These are phyloP conservation scores for Wickerhamomyces subpelliculosus DNA, from an alignment of 805 yeast species.

Conservation along the genomic window DNA sequence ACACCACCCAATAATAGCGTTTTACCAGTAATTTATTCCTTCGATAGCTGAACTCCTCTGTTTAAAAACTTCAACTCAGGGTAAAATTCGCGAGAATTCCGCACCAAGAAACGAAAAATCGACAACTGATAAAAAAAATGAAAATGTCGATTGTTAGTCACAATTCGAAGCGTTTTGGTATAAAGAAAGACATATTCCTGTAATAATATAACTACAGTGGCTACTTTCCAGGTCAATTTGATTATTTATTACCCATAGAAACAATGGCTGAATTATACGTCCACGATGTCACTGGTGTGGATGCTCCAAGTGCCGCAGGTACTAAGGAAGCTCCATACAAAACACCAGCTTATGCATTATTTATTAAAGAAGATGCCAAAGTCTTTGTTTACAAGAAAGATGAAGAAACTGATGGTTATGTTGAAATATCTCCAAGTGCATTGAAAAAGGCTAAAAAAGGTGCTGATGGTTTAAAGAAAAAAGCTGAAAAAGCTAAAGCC, in stretches of 20 bases:
- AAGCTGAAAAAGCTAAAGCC: slow-evolving; percentile 43
- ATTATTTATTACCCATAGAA: neutral
- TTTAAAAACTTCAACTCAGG: too few species aligned
- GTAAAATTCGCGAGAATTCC: too few species aligned
- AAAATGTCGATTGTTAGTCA: too few species aligned
- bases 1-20: too few species aligned
- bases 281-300: slow-evolving; percentile 67
- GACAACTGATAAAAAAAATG: too few species aligned
- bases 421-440: slow-evolving; percentile 82
- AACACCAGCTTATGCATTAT: slow-evolving; percentile 79
- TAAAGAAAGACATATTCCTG: too few species aligned
- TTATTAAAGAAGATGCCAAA: slow-evolving; percentile 37
- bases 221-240: too few species aligned
- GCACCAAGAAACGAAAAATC: too few species aligned
- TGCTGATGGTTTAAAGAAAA: slow-evolving; percentile 82
- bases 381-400: slow-evolving; percentile 53
- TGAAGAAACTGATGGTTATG: slow-evolving; percentile 55
- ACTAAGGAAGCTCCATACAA: slow-evolving; percentile 65
- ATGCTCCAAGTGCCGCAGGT: slow-evolving; percentile 53
- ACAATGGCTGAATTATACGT: slow-evolving; percentile 45
- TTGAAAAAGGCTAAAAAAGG: slow-evolving; percentile 96
- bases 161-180: too few species aligned
- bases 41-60: too few species aligned
- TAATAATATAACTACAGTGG: too few species aligned
- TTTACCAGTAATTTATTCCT: too few species aligned